These are phyloP conservation scores for Cryptococcus jaspeensis DNA, from an alignment of 1,284 basidiomycete species.

Conservation along the genomic window DNA sequence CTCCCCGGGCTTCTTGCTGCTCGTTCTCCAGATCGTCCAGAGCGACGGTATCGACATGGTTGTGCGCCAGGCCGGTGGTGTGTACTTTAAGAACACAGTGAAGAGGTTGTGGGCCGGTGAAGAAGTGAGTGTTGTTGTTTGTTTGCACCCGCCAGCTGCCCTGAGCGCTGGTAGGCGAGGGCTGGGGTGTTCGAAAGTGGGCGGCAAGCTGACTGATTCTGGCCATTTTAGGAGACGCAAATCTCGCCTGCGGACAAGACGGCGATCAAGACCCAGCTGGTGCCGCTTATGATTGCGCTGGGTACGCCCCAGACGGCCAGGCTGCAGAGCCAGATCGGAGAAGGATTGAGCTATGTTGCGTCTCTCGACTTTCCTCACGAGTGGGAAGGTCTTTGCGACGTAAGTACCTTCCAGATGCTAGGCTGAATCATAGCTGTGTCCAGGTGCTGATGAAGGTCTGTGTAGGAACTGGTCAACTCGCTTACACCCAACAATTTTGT, in stretches of 20 bases:
- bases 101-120: constrained; percentile 72
- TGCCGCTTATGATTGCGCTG: constrained; percentile 58
- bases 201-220: background rate
- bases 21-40: constrained; percentile 68
- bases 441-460: constrained; percentile 1
- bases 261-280: constrained; percentile 55
- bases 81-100: constrained; percentile 85
- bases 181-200: no score
- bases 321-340: constrained; percentile 74
- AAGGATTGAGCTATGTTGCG: constrained; percentile 83
- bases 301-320: constrained; percentile 48
- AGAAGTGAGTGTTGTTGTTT: constrained; percentile 59
- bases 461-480: constrained; percentile 77
- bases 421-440: background rate
- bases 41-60: constrained; percentile 57
- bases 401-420: constrained; percentile 53
- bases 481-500: constrained; percentile 76
- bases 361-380: constrained; percentile 79
- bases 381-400: constrained; percentile 83
- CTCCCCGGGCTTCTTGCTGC: constrained; percentile 75
- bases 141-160: no score
- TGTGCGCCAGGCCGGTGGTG: constrained; percentile 73
- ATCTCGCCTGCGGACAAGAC: constrained; percentile 49
- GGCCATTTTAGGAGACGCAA: constrained; percentile 33
- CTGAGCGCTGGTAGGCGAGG: background rate